These are phyloP conservation scores for Aspergillus hortae DNA, from an alignment of 2,329 filamentous ascomycete species.

Conservation along the genomic window DNA sequence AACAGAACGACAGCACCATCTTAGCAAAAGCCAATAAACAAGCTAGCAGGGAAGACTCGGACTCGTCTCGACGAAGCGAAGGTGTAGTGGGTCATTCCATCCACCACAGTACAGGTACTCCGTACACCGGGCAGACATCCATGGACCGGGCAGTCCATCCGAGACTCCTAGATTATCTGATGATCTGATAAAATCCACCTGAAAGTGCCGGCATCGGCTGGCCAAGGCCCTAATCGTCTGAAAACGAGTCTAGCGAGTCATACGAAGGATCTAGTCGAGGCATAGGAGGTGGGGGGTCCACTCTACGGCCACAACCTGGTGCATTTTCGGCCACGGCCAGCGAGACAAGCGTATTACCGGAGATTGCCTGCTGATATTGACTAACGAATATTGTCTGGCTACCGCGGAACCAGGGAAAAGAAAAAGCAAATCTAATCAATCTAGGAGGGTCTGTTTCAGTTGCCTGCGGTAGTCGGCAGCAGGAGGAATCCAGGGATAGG, in stretches of 20 bases:
- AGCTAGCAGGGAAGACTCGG: background rate
- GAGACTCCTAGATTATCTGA: background rate
- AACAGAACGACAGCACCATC: too few species aligned
- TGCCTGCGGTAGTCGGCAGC: too few species aligned
- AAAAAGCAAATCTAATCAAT: too few species aligned
- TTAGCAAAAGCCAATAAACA: too few species aligned
- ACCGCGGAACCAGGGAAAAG: too few species aligned
- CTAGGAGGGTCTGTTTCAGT: too few species aligned
- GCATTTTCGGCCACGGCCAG: too few species aligned
- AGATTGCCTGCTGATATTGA: background rate
- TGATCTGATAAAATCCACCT: background rate
- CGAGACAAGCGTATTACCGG: background rate
- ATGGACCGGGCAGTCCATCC: background rate
- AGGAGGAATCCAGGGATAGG: too few species aligned
- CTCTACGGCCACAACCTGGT: background rate
- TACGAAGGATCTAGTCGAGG: background rate
- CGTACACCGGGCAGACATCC: background rate
- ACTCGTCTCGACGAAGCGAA: background rate
- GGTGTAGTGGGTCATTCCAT: background rate
- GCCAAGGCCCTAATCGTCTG: background rate
- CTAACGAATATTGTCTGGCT: background rate
- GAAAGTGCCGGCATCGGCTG: background rate
- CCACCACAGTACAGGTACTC: too few species aligned
- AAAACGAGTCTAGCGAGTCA: too few species aligned
- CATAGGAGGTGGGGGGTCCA: background rate